phyloP scores from a whole-genome alignment of 2,329 filamentous ascomycete species.

The Claviceps arundinis region DNA sequence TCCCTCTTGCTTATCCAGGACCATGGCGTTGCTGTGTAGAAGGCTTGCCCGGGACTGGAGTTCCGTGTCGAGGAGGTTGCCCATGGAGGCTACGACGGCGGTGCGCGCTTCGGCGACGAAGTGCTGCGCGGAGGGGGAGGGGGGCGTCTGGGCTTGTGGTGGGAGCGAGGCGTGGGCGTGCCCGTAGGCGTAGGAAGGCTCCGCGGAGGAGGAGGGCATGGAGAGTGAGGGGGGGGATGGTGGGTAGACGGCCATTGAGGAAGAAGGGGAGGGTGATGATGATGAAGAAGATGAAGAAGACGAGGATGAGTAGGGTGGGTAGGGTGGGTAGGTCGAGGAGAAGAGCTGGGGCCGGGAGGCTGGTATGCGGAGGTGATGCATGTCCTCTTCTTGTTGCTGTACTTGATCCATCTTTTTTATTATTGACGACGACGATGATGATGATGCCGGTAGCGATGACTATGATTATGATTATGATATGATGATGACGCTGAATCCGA shows the following conservation, averaged over 20 bases:
- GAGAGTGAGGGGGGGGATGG: not conserved
- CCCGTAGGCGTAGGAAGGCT: constrained; percentile 3
- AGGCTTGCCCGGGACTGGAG: constrained; percentile 54
- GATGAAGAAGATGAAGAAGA: not conserved
- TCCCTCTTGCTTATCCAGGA: constrained; percentile 53
- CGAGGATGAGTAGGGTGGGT: not conserved
- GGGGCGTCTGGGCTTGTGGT: constrained; percentile 23
- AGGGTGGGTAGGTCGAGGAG: not conserved
- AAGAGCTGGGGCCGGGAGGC: not conserved
- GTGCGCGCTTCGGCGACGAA: constrained; percentile 43
- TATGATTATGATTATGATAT: no score
- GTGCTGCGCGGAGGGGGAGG: constrained; percentile 28
- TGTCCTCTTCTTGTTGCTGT: not conserved
- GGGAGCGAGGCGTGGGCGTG: constrained; percentile 7
- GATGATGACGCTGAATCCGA: no score
- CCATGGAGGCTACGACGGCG: constrained; percentile 49
- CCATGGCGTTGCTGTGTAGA: constrained; percentile 55
- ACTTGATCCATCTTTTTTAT: not conserved
- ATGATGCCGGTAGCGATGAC: no score
- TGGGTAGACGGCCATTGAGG: not conserved
- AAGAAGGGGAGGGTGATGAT: not conserved
- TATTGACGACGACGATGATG: not conserved
- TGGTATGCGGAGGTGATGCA: not conserved
- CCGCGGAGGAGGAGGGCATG: not conserved
- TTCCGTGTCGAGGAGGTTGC: constrained; percentile 55